Percentiles rank a stretch among this genome's conserved stretches.
Evolutionary conservation across 1,284 basidiomycete species (phyloP).

Genomic region (Cutaneotrichosporon sp.): DNA sequence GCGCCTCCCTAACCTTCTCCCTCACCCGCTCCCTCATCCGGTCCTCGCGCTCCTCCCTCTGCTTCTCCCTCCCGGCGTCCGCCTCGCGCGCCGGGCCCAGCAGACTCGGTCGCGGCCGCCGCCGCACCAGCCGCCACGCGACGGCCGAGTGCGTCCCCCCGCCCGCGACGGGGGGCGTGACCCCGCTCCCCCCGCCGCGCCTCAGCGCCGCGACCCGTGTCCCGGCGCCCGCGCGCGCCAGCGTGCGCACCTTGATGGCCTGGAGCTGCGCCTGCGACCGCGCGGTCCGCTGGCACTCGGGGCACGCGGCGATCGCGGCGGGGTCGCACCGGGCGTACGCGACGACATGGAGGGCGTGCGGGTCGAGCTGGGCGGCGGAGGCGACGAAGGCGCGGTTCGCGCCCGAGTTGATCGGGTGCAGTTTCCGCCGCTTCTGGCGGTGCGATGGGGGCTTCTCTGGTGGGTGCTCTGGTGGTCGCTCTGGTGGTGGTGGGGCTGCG

Average conservation of each 20-base stretch:
- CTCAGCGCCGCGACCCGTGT: not conserved
- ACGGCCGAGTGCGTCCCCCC: not conserved
- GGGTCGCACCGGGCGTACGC: not conserved
- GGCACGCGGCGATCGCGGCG: not conserved
- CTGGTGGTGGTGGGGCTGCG: too few relatives aligned
- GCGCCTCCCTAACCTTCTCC: too few relatives aligned
- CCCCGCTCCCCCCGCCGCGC: not conserved
- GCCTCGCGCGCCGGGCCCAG: not conserved
- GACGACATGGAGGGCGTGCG: slow-evolving; percentile 3
- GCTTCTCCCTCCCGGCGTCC: not conserved
- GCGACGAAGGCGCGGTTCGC: not conserved
- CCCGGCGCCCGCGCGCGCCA: not conserved
- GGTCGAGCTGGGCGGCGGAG: not conserved
- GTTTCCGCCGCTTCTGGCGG: too few relatives aligned
- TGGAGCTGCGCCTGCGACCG: not conserved
- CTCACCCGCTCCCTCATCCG: not conserved
- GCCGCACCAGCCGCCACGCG: not conserved
- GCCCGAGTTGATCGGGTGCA: not conserved
- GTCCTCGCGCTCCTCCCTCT: not conserved
- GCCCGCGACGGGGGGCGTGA: not conserved
- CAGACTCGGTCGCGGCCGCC: not conserved
- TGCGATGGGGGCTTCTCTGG: too few relatives aligned
- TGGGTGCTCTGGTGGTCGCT: too few relatives aligned
- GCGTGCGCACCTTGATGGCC: not conserved
- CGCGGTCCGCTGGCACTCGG: not conserved